Conservation (phyloP, 768 basidiomycete genomes). For the Boletus rubroflammeus region DNA sequence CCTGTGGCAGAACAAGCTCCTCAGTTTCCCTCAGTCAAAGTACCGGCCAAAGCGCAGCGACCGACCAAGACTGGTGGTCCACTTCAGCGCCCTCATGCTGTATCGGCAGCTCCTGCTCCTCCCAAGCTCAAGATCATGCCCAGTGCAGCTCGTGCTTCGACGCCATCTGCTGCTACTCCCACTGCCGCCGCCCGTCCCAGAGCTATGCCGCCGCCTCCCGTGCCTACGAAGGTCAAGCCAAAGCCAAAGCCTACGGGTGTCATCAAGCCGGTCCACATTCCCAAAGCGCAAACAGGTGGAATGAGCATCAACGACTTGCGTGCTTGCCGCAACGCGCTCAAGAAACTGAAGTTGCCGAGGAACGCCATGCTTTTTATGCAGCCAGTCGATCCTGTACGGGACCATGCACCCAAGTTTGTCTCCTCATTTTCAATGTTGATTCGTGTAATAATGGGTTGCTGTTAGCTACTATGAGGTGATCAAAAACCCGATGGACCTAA, state of each 20-base stretch:
- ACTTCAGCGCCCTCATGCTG: constrained; percentile 28
- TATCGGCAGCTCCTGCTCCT: constrained; percentile 30
- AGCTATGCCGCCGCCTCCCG: constrained; percentile 31
- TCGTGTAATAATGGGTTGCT: not conserved
- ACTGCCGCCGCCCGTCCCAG: constrained; percentile 5
- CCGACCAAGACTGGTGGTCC: constrained; percentile 35
- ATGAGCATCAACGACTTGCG: constrained; percentile 74
- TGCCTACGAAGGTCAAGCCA: constrained; percentile 25
- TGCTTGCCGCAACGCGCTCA: constrained; percentile 71
- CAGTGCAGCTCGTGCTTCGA: constrained; percentile 11
- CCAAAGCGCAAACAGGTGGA: constrained; percentile 72
- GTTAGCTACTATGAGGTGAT: constrained; percentile 86
- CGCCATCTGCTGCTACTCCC: constrained; percentile 18
- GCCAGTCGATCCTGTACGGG: constrained; percentile 95
- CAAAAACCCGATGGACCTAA: constrained; percentile 92
- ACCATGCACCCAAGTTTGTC: constrained; percentile 77
- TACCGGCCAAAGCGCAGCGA: constrained; percentile 38
- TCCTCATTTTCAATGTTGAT: not conserved
- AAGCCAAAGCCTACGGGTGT: constrained; percentile 26
- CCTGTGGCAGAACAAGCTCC: constrained; percentile 64
- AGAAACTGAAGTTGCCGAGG: constrained; percentile 76
- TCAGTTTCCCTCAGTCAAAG: constrained; percentile 51
- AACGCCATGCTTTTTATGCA: constrained; percentile 71
- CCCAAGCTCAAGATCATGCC: constrained; percentile 55
- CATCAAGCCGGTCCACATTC: constrained; percentile 45